Evolutionary conservation across 768 basidiomycete genomes (phyloP).

Genomic region (Leccinum disarticulatum): DNA sequence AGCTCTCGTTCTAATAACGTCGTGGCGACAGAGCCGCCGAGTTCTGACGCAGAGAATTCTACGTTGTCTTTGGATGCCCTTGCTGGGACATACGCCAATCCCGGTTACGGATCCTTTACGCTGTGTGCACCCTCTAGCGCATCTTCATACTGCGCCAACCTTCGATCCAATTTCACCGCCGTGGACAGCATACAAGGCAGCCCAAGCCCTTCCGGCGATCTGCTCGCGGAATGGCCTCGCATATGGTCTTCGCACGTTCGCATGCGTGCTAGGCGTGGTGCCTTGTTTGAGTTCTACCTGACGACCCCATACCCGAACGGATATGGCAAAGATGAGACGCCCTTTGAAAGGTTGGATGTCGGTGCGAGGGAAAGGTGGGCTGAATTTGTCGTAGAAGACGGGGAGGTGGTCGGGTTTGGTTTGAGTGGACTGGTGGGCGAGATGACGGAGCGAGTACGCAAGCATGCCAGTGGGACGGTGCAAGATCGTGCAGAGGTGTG

Average conservation of each 20-base stretch:
- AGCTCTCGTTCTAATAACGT: background rate
- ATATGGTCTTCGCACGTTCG: constrained; percentile 41
- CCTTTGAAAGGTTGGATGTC: constrained; percentile 27
- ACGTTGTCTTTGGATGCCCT: constrained; percentile 26
- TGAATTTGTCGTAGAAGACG: constrained; percentile 28
- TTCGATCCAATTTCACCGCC: constrained; percentile 30
- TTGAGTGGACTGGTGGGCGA: constrained; percentile 17
- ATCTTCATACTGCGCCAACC: constrained; percentile 23
- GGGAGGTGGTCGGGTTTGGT: constrained; percentile 32
- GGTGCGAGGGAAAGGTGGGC: constrained; percentile 4
- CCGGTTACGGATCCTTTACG: constrained; percentile 39
- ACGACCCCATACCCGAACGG: constrained; percentile 37
- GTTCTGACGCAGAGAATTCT: background rate
- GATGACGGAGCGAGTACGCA: constrained; percentile 23
- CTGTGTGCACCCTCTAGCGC: constrained; percentile 33
- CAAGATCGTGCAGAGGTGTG: constrained; percentile 31
- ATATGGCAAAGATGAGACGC: constrained; percentile 37
- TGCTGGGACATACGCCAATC: constrained; percentile 37
- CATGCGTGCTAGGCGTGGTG: constrained; percentile 18
- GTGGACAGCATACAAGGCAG: constrained; percentile 20
- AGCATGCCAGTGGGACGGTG: constrained; percentile 9
- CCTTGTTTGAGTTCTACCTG: constrained; percentile 20
- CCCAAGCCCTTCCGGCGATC: constrained; percentile 7
- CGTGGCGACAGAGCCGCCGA: background rate
- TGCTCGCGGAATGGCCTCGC: constrained; percentile 35